Evolutionary conservation across 257 asterid species (phyloP), one percentile per base, ranked within the genome.

Genomic region (Echium plantagineum): DNA sequence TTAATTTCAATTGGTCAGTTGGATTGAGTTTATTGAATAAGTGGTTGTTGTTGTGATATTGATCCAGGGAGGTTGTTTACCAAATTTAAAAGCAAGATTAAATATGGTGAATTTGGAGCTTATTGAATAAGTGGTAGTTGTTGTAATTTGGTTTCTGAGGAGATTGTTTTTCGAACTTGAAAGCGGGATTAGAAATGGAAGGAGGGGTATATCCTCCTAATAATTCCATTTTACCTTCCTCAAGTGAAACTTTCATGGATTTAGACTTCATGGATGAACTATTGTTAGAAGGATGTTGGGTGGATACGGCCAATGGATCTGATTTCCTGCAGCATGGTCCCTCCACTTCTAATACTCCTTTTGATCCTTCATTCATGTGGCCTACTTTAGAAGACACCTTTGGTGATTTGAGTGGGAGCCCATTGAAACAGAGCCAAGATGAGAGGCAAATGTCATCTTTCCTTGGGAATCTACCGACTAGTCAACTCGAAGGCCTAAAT

Each of bases 211-310:
- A 80, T 67, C 78, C 83, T 64, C 63, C 77, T 21, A 66, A 63
- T 69, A 67, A 35, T 35, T 35, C 74, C 16, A 51, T 72, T 62
- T 69, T 66, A 58, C 75, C 74, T 20, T 31, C 69, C 28, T 70
- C 77, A 22, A 66, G 81, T 64, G 94, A 87, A 71, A 20, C 69
- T 49, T 74, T 82, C 48, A 75, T 90, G 89, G 96, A 90, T 78
- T 69, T 85, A 72, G 97, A 87, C 85, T 83, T 66, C 73, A 77
- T 87, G 86, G 96, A 87, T 74, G 94, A 79, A 55, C 67, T 90
- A 2, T 71, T 90, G 52, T 67, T 80, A 26, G 96, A 83, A 24
- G 96, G 95, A 22, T 87, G 90, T 69, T 85, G 93, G 98, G 73
- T 87, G 71, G 96, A 87, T 62, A 68, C 90, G 24, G 66, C 74